Evolutionary conservation across 2,329 filamentous ascomycete genomes (phyloP).

Genomic region (Cordyceps javanica): DNA sequence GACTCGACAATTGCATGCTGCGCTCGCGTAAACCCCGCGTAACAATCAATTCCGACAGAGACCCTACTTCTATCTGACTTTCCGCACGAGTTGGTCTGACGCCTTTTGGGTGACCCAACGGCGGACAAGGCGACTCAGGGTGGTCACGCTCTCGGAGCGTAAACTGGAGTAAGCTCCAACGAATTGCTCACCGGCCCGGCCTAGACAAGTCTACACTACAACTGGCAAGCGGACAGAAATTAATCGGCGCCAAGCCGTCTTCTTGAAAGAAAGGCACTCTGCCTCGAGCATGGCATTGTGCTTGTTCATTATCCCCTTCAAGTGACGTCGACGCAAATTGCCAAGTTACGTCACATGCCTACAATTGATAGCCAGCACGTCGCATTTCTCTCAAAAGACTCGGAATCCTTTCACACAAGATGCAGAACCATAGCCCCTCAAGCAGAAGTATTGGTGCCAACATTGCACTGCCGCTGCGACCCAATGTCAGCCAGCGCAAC

Average conservation of each 20-base stretch:
- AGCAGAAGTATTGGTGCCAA: slow-evolving; percentile 33
- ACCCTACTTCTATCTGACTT: background rate
- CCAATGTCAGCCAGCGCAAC: slow-evolving; percentile 41
- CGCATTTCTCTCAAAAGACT: background rate
- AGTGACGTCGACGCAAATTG: background rate
- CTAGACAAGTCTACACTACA: background rate
- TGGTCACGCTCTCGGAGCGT: background rate
- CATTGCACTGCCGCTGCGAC: slow-evolving; percentile 46
- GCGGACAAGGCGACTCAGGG: background rate
- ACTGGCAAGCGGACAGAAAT: background rate
- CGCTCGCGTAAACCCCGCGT: background rate
- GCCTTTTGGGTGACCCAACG: background rate
- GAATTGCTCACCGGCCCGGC: background rate
- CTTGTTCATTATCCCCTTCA: too few species aligned
- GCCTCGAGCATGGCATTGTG: background rate
- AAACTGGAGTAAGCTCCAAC: background rate
- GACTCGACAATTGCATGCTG: background rate
- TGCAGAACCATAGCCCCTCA: slow-evolving; percentile 6
- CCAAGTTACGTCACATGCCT: background rate
- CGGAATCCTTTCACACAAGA: background rate
- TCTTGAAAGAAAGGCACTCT: background rate
- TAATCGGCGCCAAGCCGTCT: background rate
- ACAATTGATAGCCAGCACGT: background rate
- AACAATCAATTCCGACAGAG: background rate
- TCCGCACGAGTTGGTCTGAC: background rate